Base-by-base conservation (phyloP, 2,329 filamentous ascomycete genomes). In the Plenodomus biglobosus region DNA sequence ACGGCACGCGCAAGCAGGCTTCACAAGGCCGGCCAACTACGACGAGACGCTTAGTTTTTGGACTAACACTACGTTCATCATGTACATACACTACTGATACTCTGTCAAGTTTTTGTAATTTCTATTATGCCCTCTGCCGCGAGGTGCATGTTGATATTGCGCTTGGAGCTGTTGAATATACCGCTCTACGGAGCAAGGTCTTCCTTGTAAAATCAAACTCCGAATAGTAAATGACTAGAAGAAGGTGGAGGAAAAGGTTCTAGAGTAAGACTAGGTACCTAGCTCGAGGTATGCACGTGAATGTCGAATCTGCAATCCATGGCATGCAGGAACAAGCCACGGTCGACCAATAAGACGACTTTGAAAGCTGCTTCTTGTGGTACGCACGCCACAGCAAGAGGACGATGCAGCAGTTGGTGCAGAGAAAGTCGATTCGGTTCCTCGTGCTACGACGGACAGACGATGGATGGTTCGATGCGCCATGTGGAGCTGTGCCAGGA, bases 391-490 rank as follows among this genome's bases (percentile, higher is more conserved):
- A 11, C 22, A 24, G 22, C 22, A 24, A 24, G 22, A 5, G 11
- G 22, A 11, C 22, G 11, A 24, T 11, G 22, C 22, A 24, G 22
- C 5, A 24, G 22, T n/a, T n/a, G n/a, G n/a, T n/a, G n/a, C 22
- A 24, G 5, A 24, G 22, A 24, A 24, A 6, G 22, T 11, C 5
- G 11, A 5, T 24, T 5, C 6, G 6, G 22, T 6, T 11, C 6
- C 6, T n/a, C 32, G n/a, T 35, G 16, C 6, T n/a, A 15, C 6
- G n/a, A 35, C 39, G 3, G 8, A 17, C 19, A 18, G 22, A 17
- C 22, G 19, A 44, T 60, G 52, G 57, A 10, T 24, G 22, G 22
- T 58, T 49, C 61, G 59, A 62, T 43, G 21, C 8, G 27, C n/a
- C 8, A 20, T 19, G 13, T 24, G 36, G 22, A 27, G 18, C 38